Evolutionary conservation across 352 stramenopile genomes (phyloP).

Genomic region (Plasmopara viticola): DNA sequence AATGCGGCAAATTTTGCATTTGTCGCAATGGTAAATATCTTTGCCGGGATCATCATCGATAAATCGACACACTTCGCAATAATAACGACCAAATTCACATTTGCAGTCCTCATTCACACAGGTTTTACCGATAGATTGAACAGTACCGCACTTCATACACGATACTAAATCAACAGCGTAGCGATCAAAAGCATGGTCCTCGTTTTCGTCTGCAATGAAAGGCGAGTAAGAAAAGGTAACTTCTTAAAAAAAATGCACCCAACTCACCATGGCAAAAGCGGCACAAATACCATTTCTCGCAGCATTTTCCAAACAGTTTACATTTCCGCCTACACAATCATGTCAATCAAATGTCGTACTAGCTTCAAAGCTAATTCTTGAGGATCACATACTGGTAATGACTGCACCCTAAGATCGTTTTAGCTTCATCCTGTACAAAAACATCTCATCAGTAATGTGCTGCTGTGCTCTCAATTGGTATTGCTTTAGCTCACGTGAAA

Average conservation of each 20-base stretch:
- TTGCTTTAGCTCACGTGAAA: conserved; percentile 43
- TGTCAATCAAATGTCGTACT: not conserved
- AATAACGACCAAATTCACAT: conserved; percentile 89
- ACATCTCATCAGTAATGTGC: not conserved
- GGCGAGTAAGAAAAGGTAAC: not conserved
- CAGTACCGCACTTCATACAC: conserved; percentile 89
- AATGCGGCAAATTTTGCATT: conserved; percentile 96
- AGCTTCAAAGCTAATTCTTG: not conserved
- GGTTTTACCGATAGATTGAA: conserved; percentile 54
- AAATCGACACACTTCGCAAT: conserved; percentile 94
- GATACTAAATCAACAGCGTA: conserved; percentile 92
- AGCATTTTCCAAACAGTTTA: conserved; percentile 85
- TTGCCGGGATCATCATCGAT: conserved; percentile 91
- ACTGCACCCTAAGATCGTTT: conserved; percentile 64
- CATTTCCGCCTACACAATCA: conserved; percentile 38
- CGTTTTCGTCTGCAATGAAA: conserved; percentile 43
- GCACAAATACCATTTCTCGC: conserved; percentile 85
- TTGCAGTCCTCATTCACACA: conserved; percentile 67
- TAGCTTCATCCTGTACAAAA: conserved; percentile 43
- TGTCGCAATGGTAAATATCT: conserved; percentile 97
- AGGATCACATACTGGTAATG: conserved; percentile 75
- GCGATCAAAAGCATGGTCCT: conserved; percentile 90
- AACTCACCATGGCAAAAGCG: conserved; percentile 78
- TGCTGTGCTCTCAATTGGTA: too few species aligned
- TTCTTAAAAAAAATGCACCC: not conserved